Evolutionary conservation across 192 early-diverging fungal genomes (phyloP).

Genomic region (Backusella sp.): DNA sequence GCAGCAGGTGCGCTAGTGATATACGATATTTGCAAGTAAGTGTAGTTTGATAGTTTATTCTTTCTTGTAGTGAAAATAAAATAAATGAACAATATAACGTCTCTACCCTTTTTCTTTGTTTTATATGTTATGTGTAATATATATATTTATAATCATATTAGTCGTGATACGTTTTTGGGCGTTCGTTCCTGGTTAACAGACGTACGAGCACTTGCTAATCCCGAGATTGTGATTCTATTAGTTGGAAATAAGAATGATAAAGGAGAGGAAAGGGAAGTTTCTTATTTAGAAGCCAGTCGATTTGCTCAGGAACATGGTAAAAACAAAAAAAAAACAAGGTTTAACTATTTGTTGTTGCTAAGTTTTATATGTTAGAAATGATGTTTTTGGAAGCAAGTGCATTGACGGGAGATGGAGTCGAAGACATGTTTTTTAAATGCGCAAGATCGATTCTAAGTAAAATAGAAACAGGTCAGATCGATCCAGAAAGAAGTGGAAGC

Average conservation of each 20-base stretch:
- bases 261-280: conserved; percentile 50
- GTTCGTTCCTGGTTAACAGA: conserved; percentile 69
- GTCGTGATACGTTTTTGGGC: conserved; percentile 57
- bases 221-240: conserved; percentile 65
- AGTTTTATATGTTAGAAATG: conserved; percentile 41
- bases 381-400: conserved; percentile 61
- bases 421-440: conserved; percentile 55
- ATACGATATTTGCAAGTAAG: conserved; percentile 77
- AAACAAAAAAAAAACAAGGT: not conserved
- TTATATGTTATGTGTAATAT: not conserved
- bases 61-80: not conserved
- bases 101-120: not conserved
- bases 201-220: conserved; percentile 61
- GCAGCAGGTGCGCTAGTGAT: conserved; percentile 76
- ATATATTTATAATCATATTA: conserved; percentile 13
- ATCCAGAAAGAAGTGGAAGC: conserved; percentile 51
- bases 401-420: conserved; percentile 56
- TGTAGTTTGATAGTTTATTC: not conserved
- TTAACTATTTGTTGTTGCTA: not conserved
- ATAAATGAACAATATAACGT: conserved; percentile 6
- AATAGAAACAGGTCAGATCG: conserved; percentile 55
- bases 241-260: conserved; percentile 72
- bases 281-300: conserved; percentile 50
- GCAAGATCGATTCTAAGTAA: conserved; percentile 52
- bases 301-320: conserved; percentile 52